These are phyloP conservation scores for Amaranthus tricolor DNA, from an alignment of 179 eudicot species.

Conservation along the genomic window DNA sequence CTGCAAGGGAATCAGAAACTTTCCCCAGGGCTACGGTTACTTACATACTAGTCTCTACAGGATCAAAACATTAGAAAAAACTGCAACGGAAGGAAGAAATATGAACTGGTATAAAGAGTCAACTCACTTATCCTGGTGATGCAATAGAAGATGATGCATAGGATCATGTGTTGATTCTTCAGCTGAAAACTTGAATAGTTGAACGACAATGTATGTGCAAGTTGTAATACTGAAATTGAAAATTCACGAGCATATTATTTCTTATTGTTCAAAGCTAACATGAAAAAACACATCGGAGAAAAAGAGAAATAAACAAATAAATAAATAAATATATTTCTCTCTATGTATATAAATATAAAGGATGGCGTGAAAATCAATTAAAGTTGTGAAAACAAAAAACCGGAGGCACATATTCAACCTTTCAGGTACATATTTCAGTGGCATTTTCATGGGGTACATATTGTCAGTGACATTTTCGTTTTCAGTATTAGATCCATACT, in stretches of 20 bases:
- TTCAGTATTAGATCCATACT: too few species aligned
- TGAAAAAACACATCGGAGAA: too few species aligned
- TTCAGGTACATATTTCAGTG: too few species aligned
- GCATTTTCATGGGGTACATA: too few species aligned
- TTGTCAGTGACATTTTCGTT: too few species aligned
- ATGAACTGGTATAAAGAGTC: background rate
- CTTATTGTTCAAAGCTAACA: background rate
- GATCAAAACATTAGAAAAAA: background rate
- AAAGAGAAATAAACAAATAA: background rate
- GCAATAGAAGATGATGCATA: slow-evolving; percentile 55
- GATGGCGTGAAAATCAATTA: too few species aligned
- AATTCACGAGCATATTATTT: slow-evolving; percentile 8
- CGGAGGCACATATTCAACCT: too few species aligned
- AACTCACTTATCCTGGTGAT: slow-evolving; percentile 49
- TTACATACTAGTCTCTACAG: background rate
- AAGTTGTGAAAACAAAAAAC: too few species aligned
- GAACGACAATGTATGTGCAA: slow-evolving; percentile 60
- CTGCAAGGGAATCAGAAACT: background rate
- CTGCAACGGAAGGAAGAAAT: background rate
- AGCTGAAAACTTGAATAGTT: slow-evolving; percentile 65
- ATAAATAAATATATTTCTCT: background rate
- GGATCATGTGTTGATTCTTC: slow-evolving; percentile 65
- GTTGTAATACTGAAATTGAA: slow-evolving; percentile 61
- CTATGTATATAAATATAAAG: too few species aligned
- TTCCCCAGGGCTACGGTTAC: background rate